These are phyloP conservation scores for Neonectria neomacrospora DNA, from an alignment of 2,329 filamentous ascomycete genomes.

Conservation along the genomic window DNA sequence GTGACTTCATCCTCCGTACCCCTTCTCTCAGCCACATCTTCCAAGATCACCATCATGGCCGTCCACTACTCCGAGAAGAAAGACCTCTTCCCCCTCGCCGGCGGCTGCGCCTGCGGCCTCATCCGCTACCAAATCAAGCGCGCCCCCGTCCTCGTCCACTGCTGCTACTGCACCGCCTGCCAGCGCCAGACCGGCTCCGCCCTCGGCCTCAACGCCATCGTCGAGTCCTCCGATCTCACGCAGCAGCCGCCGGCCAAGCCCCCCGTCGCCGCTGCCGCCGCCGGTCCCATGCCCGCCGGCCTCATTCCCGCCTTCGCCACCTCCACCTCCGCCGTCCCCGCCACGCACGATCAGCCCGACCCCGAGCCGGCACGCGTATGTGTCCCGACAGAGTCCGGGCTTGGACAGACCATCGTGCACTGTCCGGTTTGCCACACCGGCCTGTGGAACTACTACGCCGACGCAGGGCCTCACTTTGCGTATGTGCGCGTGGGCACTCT, in stretches of 20 bases:
- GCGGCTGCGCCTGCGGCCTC: constrained; percentile 75
- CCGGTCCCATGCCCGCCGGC: constrained; percentile 22
- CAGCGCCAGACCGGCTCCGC: constrained; percentile 57
- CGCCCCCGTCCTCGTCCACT: constrained; percentile 59
- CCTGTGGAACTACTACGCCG: constrained; percentile 56
- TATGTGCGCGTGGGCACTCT: constrained; percentile 59
- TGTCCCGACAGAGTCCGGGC: constrained; percentile 54
- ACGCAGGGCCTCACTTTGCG: constrained; percentile 44
- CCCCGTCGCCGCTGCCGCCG: constrained; percentile 36
- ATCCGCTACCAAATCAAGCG: constrained; percentile 73
- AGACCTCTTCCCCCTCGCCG: constrained; percentile 47
- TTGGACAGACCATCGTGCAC: constrained; percentile 53
- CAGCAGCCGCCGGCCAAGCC: constrained; percentile 45
- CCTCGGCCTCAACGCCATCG: constrained; percentile 54
- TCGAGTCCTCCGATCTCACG: constrained; percentile 52
- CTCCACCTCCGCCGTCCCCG: constrained; percentile 31
- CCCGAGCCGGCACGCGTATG: constrained; percentile 38
- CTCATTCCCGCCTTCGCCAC: constrained; percentile 37
- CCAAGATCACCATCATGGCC: constrained; percentile 30
- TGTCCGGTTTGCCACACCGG: constrained; percentile 56
- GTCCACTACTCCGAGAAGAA: constrained; percentile 42
- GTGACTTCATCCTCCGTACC: not conserved
- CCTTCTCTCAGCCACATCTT: not conserved
- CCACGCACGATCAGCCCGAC: constrained; percentile 14
- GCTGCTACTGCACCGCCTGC: constrained; percentile 60